Conservation (phyloP, 192 early-diverging fungal genomes). For the Backusella tuberculispora region DNA sequence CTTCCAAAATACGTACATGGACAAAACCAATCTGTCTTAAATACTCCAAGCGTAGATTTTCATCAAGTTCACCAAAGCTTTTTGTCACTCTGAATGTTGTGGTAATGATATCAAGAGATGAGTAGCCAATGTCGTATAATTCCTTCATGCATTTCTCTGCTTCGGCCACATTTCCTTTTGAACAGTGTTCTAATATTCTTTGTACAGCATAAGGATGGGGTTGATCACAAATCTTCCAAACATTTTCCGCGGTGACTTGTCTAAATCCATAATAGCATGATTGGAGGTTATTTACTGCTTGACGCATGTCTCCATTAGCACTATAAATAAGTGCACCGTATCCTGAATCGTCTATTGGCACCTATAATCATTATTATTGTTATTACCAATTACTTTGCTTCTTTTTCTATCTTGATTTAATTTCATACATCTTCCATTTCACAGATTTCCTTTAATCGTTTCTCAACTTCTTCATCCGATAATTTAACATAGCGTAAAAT, state of each 20-base stretch:
- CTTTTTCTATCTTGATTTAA: not conserved
- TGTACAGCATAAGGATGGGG: slow-evolving; percentile 87
- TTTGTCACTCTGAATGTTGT: slow-evolving; percentile 93
- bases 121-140: slow-evolving; percentile 86
- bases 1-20: slow-evolving; percentile 92
- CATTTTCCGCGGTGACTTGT: slow-evolving; percentile 84
- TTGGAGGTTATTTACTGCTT: slow-evolving; percentile 97
- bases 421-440: slow-evolving; percentile 69
- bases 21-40: slow-evolving; percentile 90
- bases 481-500: slow-evolving; percentile 87
- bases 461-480: slow-evolving; percentile 76
- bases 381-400: not conserved
- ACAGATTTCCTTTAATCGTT: slow-evolving; percentile 85
- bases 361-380: slow-evolving; percentile 38
- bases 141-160: slow-evolving; percentile 70
- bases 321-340: slow-evolving; percentile 94
- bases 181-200: slow-evolving; percentile 73
- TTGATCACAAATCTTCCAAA: slow-evolving; percentile 97
- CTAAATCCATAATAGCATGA: slow-evolving; percentile 87
- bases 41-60: slow-evolving; percentile 85
- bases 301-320: slow-evolving; percentile 98
- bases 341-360: slow-evolving; percentile 86
- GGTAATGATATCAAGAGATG: slow-evolving; percentile 88
- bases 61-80: slow-evolving; percentile 67
- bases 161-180: slow-evolving; percentile 66